Evolutionary conservation across 306 rosid genomes (phyloP).

Genomic region (Prunus padus): DNA sequence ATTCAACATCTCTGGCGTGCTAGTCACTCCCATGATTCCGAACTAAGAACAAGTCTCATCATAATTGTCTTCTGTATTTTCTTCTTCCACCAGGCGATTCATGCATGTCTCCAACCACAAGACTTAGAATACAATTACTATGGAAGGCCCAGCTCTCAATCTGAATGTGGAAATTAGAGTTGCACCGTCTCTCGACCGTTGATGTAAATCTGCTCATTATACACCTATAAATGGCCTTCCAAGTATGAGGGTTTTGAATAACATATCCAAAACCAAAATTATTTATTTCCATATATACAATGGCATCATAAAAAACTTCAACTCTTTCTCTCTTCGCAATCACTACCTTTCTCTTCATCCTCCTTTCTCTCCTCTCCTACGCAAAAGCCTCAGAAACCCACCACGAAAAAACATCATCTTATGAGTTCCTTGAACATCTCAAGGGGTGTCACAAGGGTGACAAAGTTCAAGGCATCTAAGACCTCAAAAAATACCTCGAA

Average conservation of each 20-base stretch:
- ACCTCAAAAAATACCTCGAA: no score
- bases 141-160: not conserved
- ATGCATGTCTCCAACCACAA: not conserved
- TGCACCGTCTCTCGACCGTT: no score
- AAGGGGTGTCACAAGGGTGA: no score
- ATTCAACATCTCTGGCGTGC: no score
- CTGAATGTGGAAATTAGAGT: not conserved
- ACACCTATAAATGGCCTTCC: not conserved
- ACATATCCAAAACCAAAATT: not conserved
- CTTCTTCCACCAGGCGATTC: no score
- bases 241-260: not conserved
- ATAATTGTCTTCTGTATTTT: no score
- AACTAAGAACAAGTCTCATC: no score
- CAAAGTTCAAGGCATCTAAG: no score
- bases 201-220: no score
- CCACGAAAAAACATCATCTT: conserved; percentile 15
- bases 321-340: not conserved
- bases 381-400: conserved; percentile 1
- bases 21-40: no score
- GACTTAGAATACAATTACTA: not conserved
- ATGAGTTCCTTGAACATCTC: conserved; percentile 26
- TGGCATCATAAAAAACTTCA: conserved; percentile 8
- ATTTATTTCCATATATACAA: not conserved
- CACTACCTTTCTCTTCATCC: not conserved
- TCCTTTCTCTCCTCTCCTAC: not conserved